phyloP scores from a whole-genome alignment of 1,139 yeast genomes.

The Pichia sp. region DNA sequence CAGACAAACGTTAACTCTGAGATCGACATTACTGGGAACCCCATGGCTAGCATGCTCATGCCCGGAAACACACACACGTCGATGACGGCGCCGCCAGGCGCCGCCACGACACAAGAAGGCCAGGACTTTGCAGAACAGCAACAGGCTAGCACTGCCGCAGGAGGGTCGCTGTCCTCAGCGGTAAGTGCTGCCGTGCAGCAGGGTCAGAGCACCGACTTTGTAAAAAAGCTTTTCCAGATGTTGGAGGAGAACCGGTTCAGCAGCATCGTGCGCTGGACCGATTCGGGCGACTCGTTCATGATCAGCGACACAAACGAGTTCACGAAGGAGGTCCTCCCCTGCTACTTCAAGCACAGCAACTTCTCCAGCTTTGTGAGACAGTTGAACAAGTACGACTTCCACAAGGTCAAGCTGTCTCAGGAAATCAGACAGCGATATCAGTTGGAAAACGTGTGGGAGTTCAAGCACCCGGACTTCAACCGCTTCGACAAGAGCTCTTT shows the following conservation, averaged over 20 bases:
- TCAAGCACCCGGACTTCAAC: constrained; percentile 83
- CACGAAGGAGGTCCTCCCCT: constrained; percentile 78
- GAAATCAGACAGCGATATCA: constrained; percentile 37
- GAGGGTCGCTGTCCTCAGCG: background rate
- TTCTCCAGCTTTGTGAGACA: constrained; percentile 94
- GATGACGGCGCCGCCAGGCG: background rate
- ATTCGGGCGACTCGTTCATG: constrained; percentile 77
- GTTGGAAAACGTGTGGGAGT: constrained; percentile 91
- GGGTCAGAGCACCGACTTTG: constrained; percentile 55
- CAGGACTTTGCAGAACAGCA: too few relatives aligned
- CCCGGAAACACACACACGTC: background rate
- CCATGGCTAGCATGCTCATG: background rate
- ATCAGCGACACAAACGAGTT: constrained; percentile 87
- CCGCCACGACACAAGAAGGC: too few relatives aligned
- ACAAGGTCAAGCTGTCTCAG: constrained; percentile 60
- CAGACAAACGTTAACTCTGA: background rate
- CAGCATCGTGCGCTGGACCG: constrained; percentile 79
- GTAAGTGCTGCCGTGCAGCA: background rate
- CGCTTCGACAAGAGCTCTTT: constrained; percentile 65
- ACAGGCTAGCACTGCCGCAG: too few relatives aligned
- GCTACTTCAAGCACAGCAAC: constrained; percentile 89
- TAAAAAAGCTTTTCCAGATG: constrained; percentile 75
- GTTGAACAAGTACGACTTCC: constrained; percentile 93
- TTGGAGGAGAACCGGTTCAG: constrained; percentile 73
- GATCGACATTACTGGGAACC: background rate